Base-by-base conservation (phyloP, 139 green algal genomes). In the Nannochloris sp. region DNA sequence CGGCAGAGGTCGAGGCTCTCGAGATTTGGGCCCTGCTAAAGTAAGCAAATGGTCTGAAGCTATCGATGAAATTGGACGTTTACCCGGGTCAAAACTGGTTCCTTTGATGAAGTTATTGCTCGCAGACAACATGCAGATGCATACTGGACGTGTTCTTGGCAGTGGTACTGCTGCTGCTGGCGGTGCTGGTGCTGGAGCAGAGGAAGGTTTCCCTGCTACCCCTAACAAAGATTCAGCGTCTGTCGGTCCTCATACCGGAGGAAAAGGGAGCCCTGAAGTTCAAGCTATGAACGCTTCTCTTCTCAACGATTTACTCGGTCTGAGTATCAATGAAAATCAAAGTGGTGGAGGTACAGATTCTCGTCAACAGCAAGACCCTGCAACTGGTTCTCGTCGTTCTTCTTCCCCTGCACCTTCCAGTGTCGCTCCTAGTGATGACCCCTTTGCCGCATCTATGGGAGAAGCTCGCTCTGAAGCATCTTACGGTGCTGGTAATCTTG, bases 71-170 rank as follows among this genome's bases (percentile, higher is more conserved):
- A 19, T 64, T 37, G 54, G 23, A 4, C 54, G 38, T 36, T 54
- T 67, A 35, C 60, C 33, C 32, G 35, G 10, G 6, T 33, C 5
- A 6, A 65, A 57, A 7, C 8, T 72, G 51, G 45, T 72, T 34
- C 65, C 65, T 3, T 47, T 72, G 48, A 30, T 72, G 34, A 72
- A 72, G 54, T 36, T 72, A 13, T 35, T 30, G 51, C 38, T 72
- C 6, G 27, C 39, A 15, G 65, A 72, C 27, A 64, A 54, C 35
- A 34, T 72, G 54, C 33, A 65, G 36, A 47, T 64, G 27, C 42
- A 51, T 27, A 19, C 19, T 19, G 19, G 42, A 51, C 19, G 42
- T 51, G 19, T 19, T 19, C 19, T 19, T 51, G 42, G 42, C 42
- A 27, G 19, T 19, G 19, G 19, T 19, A 19, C 19, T 27, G 19